Percentiles rank a stretch among this genome's conserved stretches.
phyloP scores from a whole-genome alignment of 2,329 filamentous ascomycete genomes.

The Cytospora leucostoma region DNA sequence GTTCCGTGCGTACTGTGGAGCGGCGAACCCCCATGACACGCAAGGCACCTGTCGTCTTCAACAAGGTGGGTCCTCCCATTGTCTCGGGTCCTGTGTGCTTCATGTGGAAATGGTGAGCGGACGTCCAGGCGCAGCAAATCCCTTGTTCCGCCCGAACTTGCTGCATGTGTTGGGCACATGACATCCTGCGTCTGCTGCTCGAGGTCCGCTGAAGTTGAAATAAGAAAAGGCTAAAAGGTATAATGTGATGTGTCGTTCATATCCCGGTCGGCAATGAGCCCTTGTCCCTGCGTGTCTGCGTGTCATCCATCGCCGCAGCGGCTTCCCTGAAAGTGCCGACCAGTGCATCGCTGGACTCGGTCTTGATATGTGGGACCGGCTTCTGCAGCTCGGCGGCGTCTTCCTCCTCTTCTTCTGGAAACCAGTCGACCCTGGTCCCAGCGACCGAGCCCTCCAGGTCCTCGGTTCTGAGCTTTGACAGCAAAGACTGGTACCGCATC shows the following conservation, averaged over 20 bases:
- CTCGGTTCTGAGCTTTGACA: slow-evolving; percentile 57
- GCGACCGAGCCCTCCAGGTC: slow-evolving; percentile 43
- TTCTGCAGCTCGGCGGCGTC: slow-evolving; percentile 49
- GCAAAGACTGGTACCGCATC: slow-evolving; percentile 61
- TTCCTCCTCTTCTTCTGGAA: slow-evolving; percentile 49
- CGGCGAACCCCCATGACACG: not conserved
- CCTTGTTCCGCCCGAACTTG: slow-evolving; percentile 11
- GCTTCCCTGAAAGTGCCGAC: slow-evolving; percentile 64
- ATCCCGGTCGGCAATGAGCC: slow-evolving; percentile 24
- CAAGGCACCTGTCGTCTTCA: not conserved
- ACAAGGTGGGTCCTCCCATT: slow-evolving; percentile 20
- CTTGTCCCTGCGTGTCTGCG: slow-evolving; percentile 22
- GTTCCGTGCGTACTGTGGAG: slow-evolving; percentile 15
- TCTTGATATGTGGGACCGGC: slow-evolving; percentile 42
- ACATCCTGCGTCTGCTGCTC: slow-evolving; percentile 19
- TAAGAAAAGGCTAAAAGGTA: slow-evolving; percentile 24
- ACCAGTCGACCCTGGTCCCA: slow-evolving; percentile 57
- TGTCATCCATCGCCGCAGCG: slow-evolving; percentile 51
- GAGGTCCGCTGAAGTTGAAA: slow-evolving; percentile 22
- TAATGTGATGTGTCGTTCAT: slow-evolving; percentile 26
- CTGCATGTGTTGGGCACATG: slow-evolving; percentile 25
- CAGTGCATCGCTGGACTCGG: slow-evolving; percentile 46
- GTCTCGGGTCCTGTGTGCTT: slow-evolving; percentile 16
- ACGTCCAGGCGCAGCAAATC: slow-evolving; percentile 2
- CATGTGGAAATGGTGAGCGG: slow-evolving; percentile 5